A percentile compares a stretch with the other conserved stretches of the same genome.
phyloP scores from a whole-genome alignment of 169 alveolate species.

The Plasmodium knowlesi region DNA sequence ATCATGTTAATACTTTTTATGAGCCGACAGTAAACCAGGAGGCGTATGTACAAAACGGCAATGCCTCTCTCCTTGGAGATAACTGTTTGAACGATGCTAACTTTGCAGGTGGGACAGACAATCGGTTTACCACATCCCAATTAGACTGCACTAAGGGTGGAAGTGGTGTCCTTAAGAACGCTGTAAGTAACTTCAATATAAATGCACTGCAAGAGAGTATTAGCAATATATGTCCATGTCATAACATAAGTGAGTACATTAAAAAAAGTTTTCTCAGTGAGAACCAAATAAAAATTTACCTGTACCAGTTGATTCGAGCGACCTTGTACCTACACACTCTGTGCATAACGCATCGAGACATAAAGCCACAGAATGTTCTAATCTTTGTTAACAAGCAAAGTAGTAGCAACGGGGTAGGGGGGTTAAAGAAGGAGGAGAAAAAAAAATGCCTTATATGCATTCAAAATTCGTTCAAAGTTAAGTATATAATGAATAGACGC shows the following conservation, averaged over 20 bases:
- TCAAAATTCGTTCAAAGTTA: constrained; percentile 23
- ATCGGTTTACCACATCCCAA: background rate
- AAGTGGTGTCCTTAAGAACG: background rate
- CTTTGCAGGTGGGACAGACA: background rate
- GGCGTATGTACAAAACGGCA: background rate
- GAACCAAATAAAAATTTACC: constrained; percentile 90
- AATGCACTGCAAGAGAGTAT: constrained; percentile 12
- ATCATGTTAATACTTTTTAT: background rate
- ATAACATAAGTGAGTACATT: constrained; percentile 45
- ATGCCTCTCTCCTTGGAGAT: background rate
- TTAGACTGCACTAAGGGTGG: background rate
- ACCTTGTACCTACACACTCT: constrained; percentile 95
- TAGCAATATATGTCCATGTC: constrained; percentile 30
- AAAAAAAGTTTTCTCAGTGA: constrained; percentile 45
- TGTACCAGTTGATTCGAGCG: constrained; percentile 95
- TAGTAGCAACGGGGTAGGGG: background rate
- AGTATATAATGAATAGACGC: constrained; percentile 20
- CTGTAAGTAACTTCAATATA: constrained; percentile 10
- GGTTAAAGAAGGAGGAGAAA: background rate
- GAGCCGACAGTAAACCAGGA: background rate
- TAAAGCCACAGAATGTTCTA: constrained; percentile 98
- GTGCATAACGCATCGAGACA: constrained; percentile 98
- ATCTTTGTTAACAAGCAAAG: constrained; percentile 79
- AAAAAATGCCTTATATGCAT: constrained; percentile 35
- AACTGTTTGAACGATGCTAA: background rate